Percentiles rank a stretch among this genome's conserved stretches.
phyloP scores from a whole-genome alignment of 176 grass and related monocot genomes.

The Triticum dicoccoides region DNA sequence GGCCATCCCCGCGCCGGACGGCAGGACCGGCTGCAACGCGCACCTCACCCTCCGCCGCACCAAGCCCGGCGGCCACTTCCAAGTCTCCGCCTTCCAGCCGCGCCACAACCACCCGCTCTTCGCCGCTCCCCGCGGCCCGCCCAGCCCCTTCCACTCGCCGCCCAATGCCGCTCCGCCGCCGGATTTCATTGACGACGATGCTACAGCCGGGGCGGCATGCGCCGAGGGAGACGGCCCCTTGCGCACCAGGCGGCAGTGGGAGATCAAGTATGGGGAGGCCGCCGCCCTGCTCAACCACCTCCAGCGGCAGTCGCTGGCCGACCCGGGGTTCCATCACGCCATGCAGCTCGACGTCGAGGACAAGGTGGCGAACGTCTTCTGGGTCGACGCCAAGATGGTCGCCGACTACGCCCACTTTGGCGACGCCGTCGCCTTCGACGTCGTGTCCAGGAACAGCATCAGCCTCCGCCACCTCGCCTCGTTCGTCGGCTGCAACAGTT shows the following conservation, averaged over 20 bases:
- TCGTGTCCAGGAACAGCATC: slow-evolving; percentile 37
- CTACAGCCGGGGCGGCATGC: neutral
- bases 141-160: slow-evolving; percentile 23
- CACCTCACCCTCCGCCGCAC: slow-evolving; percentile 51
- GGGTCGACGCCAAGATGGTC: slow-evolving; percentile 59
- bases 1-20: slow-evolving; percentile 24
- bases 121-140: slow-evolving; percentile 20
- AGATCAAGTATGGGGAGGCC: slow-evolving; percentile 51
- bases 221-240: slow-evolving; percentile 7
- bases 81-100: slow-evolving; percentile 44
- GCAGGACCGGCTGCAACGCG: slow-evolving; percentile 57
- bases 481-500: slow-evolving; percentile 63
- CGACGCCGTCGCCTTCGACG: slow-evolving; percentile 53
- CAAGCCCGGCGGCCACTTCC: slow-evolving; percentile 33
- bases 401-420: slow-evolving; percentile 58
- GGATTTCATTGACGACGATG: neutral
- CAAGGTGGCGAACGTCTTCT: slow-evolving; percentile 61
- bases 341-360: slow-evolving; percentile 64
- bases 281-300: slow-evolving; percentile 44
- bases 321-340: slow-evolving; percentile 53
- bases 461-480: slow-evolving; percentile 44
- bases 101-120: slow-evolving; percentile 62
- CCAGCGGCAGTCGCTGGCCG: slow-evolving; percentile 28
- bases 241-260: slow-evolving; percentile 41
- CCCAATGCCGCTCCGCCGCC: neutral